phyloP scores from a whole-genome alignment of 2,329 filamentous ascomycete species.

The Davidsoniella australis region DNA sequence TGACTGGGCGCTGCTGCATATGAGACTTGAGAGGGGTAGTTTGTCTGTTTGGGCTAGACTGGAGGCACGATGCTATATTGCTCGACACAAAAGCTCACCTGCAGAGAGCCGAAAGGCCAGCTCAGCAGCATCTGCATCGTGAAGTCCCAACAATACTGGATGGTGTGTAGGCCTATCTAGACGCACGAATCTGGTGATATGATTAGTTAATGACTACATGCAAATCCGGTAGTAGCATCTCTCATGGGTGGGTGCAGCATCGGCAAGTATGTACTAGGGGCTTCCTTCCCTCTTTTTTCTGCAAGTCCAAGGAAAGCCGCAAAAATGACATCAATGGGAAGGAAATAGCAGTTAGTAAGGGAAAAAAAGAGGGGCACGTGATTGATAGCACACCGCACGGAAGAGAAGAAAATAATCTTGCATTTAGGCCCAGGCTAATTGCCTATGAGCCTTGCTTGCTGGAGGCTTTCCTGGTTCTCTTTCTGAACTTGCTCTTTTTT shows the following conservation, averaged over 20 bases:
- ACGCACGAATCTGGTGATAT: neutral
- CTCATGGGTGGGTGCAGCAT: neutral
- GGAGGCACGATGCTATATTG: neutral
- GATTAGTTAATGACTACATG: neutral
- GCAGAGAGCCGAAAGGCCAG: slow-evolving; percentile 2
- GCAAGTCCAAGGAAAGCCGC: too few species aligned
- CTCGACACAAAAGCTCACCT: neutral
- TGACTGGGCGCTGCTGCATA: slow-evolving; percentile 4
- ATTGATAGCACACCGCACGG: slow-evolving; percentile 11
- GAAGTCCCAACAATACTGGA: too few species aligned
- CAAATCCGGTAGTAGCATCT: neutral
- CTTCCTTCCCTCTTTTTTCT: neutral
- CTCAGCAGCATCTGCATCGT: neutral
- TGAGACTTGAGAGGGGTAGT: neutral
- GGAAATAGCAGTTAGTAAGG: neutral
- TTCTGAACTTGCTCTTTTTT: neutral
- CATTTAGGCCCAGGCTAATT: neutral
- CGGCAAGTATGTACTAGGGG: neutral
- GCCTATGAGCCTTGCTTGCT: neutral
- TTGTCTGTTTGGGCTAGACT: neutral
- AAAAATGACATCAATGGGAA: slow-evolving; percentile 3
- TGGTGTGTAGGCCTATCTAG: neutral
- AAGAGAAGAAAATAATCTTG: slow-evolving; percentile 10
- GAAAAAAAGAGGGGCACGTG: slow-evolving; percentile 8
- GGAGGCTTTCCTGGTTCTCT: neutral